Base-by-base conservation (phyloP, 108 stramenopile genomes). In the Nitzschia putrida region DNA sequence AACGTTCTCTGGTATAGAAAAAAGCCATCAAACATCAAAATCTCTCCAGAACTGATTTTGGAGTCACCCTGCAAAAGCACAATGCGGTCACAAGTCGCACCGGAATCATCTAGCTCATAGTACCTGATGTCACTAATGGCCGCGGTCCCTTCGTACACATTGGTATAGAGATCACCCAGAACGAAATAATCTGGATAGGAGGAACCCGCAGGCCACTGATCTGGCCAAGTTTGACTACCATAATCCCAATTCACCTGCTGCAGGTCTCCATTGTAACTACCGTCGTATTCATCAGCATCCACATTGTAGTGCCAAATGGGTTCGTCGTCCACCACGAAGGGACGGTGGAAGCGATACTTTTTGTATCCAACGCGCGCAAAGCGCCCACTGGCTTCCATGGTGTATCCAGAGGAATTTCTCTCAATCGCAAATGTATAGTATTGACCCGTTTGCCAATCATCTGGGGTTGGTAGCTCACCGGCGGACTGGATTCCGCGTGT, bases 231-330 rank as follows among this genome's bases (percentile, higher is more conserved):
- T 14, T 54, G 43, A 38, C 60, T 64, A 23, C 71, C 71, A 54
- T 38, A 71, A 23, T 26, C 37, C 68, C 68, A 69, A 37, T 72
- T 25, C 6, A 10, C 26, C 47, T 72, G 71, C 11, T 34, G 45
- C 12, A 72, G 54, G 21, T 72, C 71, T 13, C 44, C 42, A 54
- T 72, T 72, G 53, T 42, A 64, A 13, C 41, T 8, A n/a, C 71
- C 71, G 53, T 72, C 40, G 53, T 72, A 72, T 55, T 63, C 71
- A 38, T 23, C 34, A 0, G 59, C 26, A 22, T 54, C 22, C 3
- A 57, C 53, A 25, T 72, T 72, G 53, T 72, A 72, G 42, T 72
- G 71, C 71, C 71, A 72, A 51, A 72, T 72, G 3, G 71, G 71
- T 43, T 72, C 57, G 4, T 49, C 61, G 42, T 63, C 61, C 1